Evolutionary conservation across 805 yeast genomes (phyloP), one percentile per base, ranked within the genome.

Genomic region (Wickerhamiella shivajii): DNA sequence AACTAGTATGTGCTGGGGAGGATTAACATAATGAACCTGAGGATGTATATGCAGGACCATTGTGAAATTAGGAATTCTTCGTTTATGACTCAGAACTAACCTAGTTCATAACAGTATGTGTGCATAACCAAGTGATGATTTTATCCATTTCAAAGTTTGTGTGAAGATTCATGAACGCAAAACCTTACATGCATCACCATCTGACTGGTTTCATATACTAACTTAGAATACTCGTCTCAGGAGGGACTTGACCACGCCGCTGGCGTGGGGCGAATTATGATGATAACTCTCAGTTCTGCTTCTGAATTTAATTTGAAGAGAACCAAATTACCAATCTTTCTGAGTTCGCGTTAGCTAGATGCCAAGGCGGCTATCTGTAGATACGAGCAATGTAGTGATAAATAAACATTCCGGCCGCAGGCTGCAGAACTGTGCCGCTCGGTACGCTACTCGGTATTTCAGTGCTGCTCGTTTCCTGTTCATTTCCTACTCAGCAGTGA

Each of bases 1-100:
- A 28, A 28, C 31, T 20, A 19, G 26, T 33, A 25, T 18, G 36
- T 33, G 16, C 27, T n/a, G 22, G 49, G 48, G 31, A 41, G 30
- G 49, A 42, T 46, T 42, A 43, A 29, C 38, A 29, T 34, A 38
- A 34, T 24, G 26, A 17, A 27, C 37, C 51, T 45, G 50, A 46
- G 49, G 51, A 45, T 39, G 49, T 40, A 29, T 33, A 46, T 46
- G 51, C 51, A 46, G 51, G 51, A 47, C 50, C 44, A 47, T 24
- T 24, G 33, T 28, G 23, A 41, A n/a, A 24, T 31, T 29, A 46
- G 50, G 50, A 47, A 47, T 46, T 46, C 49, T 44, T 46, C 51
- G 49, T 46, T 45, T 44, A 46, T 46, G 49, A 46, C 48, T 44
- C 25, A n/a, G n/a, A n/a, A n/a, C n/a, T n/a, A n/a, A n/a, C n/a